Percentiles rank a stretch among this genome's conserved stretches.
Evolutionary conservation across 2,329 filamentous ascomycete species (phyloP).

Genomic region (Nectriaceae sp.): DNA sequence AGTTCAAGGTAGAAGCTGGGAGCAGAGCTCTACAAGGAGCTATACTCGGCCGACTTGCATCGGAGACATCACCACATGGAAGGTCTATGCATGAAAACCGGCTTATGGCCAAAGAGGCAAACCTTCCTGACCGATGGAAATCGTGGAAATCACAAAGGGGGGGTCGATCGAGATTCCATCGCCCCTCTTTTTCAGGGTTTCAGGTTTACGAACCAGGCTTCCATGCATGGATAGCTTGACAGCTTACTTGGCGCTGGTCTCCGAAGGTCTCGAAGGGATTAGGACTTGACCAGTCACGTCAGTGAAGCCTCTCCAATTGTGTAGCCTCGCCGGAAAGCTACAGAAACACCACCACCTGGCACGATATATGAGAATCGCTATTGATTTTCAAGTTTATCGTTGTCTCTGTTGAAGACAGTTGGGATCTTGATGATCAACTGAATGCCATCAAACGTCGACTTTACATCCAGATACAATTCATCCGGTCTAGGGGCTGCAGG

Average conservation of each 20-base stretch:
- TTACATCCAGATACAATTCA: slow-evolving; percentile 59
- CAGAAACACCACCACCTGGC: too few relatives aligned
- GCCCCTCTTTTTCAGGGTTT: neutral
- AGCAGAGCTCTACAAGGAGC: neutral
- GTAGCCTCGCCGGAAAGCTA: too few relatives aligned
- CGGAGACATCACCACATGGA: neutral
- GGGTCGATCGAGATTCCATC: neutral
- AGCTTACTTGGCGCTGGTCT: too few relatives aligned
- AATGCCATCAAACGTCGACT: slow-evolving; percentile 59
- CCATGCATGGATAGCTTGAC: too few relatives aligned
- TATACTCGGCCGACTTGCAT: slow-evolving; percentile 2
- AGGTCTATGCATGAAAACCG: slow-evolving; percentile 10
- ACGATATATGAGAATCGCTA: too few relatives aligned
- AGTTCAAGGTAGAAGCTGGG: neutral
- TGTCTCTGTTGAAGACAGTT: slow-evolving; percentile 53
- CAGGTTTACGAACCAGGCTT: too few relatives aligned
- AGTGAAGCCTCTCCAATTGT: too few relatives aligned
- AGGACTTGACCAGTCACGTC: too few relatives aligned
- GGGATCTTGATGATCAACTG: slow-evolving; percentile 60
- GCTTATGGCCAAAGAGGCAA: slow-evolving; percentile 4
- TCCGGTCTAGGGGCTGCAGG: slow-evolving; percentile 42
- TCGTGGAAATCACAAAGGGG: too few relatives aligned
- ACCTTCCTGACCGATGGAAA: neutral
- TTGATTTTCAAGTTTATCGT: too few relatives aligned
- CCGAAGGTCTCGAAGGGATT: too few relatives aligned